Evolutionary conservation across 106 monocot species (phyloP), one percentile per base, ranked within the genome.

Genomic region (Acorus calamus): DNA sequence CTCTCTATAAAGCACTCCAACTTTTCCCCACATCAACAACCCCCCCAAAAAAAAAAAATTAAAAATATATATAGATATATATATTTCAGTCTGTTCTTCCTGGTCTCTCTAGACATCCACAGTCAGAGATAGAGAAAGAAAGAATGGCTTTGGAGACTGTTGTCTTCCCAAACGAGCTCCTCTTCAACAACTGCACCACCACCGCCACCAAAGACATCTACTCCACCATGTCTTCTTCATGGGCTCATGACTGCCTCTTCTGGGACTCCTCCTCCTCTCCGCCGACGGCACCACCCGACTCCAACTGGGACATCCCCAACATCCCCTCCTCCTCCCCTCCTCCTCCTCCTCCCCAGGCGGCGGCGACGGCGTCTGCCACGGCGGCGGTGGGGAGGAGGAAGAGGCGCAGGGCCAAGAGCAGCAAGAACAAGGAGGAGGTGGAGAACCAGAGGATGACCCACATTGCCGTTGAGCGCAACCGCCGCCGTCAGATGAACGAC

Each of bases 81-180:
- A 28, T 28, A 28, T 28, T 28, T 28, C 28, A 28, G 28, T 28
- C 28, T 28, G 28, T 1, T 28, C 28, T 28, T 28, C 28, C 28
- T 28, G 28, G 28, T 28, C 28, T 28, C 28, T 28, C 28, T 28
- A 28, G 28, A 28, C 28, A 28, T 28, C 28, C 28, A 28, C 28
- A 28, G 28, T 28, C 28, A 28, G 28, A 28, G 28, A 28, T 28
- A 28, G 28, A 28, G 28, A 28, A 28, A 69, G 28, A 57, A 47
- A 6, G 50, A 49, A 84, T 86, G 86, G 86, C 86, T 44, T 62
- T 86, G 46, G 81, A 86, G 42, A 70, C 86, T 6, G 81, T 76
- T 49, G 76, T 81, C 2, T 86, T 86, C 72, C 78, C 71, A 56
- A 71, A 86, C 14, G 78, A 79, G n/a, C 64, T 70, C 11, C 69